A percentile compares a stretch with the other conserved stretches of the same genome.
phyloP scores from a whole-genome alignment of 148 eudicot species.

The Linanthus parryae region DNA sequence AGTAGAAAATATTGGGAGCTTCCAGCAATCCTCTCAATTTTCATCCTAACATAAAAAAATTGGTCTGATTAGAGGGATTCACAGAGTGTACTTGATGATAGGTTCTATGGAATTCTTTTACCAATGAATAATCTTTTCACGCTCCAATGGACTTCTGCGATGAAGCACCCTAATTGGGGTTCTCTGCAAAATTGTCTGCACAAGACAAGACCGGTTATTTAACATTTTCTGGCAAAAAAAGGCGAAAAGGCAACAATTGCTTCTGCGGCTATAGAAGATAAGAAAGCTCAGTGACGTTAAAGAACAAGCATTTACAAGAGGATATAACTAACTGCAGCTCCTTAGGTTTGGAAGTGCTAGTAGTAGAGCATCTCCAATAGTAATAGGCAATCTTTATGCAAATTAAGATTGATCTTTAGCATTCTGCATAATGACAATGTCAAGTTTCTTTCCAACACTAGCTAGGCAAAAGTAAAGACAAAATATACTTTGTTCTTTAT shows the following conservation, averaged over 20 bases:
- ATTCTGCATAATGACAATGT: too few species aligned
- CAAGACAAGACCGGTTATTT: conserved; percentile 2
- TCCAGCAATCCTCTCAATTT: conserved; percentile 71
- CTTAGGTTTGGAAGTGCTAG: too few species aligned
- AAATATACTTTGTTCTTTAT: too few species aligned
- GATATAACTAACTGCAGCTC: too few species aligned
- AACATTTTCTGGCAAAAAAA: conserved; percentile 1
- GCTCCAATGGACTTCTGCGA: conserved; percentile 93
- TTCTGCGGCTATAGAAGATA: too few species aligned
- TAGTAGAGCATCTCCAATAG: too few species aligned
- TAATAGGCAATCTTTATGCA: too few species aligned
- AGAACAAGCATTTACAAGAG: too few species aligned
- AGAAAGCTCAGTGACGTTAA: too few species aligned
- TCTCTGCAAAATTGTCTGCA: conserved; percentile 71
- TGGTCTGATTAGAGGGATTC: conserved; percentile 4
- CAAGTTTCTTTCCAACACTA: too few species aligned
- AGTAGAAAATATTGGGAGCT: conserved; percentile 74
- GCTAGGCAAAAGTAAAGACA: too few species aligned
- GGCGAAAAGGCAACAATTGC: neutral
- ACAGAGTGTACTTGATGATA: neutral
- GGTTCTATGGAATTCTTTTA: conserved; percentile 17
- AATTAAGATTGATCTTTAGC: too few species aligned
- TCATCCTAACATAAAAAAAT: conserved; percentile 60
- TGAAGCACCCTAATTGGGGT: conserved; percentile 97
- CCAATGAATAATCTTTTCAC: conserved; percentile 91